phyloP scores from a whole-genome alignment of 371 early-diverging fungal genomes.

The Mucor indicus region DNA sequence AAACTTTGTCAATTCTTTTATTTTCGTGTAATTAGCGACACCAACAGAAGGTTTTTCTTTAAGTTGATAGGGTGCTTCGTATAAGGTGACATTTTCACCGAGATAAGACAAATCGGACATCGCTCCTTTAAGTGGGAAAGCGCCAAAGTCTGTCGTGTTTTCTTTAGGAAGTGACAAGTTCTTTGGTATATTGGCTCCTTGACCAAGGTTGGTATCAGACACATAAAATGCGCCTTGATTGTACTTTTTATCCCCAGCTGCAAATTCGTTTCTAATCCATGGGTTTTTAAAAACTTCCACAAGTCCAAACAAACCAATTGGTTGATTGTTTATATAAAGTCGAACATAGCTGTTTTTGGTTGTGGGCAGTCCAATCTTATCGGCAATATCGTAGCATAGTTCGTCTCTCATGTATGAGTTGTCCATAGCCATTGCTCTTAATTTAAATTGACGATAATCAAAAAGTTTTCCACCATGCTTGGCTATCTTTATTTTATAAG shows the following conservation, averaged over 20 bases:
- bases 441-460: conserved; percentile 29
- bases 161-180: neutral
- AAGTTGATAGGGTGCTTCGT: conserved; percentile 5
- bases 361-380: conserved; percentile 39
- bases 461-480: conserved; percentile 21
- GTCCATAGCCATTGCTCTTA: conserved; percentile 36
- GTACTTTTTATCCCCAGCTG: conserved; percentile 18
- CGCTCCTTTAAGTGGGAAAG: neutral
- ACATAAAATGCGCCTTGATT: conserved; percentile 16
- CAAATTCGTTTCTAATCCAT: conserved; percentile 31
- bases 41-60: conserved; percentile 7
- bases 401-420: conserved; percentile 50
- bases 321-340: conserved; percentile 25
- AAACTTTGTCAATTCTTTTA: conserved; percentile 17
- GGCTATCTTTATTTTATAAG: conserved; percentile 26
- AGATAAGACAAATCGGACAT: conserved; percentile 15
- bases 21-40: conserved; percentile 5
- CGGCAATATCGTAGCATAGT: conserved; percentile 40
- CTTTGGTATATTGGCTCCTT: neutral
- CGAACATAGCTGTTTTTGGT: conserved; percentile 33
- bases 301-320: conserved; percentile 33
- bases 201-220: conserved; percentile 17
- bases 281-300: conserved; percentile 30
- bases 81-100: conserved; percentile 18
- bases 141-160: neutral